These are phyloP conservation scores for Hypericum androsaemum DNA, from an alignment of 345 rosid species.

Conservation along the genomic window DNA sequence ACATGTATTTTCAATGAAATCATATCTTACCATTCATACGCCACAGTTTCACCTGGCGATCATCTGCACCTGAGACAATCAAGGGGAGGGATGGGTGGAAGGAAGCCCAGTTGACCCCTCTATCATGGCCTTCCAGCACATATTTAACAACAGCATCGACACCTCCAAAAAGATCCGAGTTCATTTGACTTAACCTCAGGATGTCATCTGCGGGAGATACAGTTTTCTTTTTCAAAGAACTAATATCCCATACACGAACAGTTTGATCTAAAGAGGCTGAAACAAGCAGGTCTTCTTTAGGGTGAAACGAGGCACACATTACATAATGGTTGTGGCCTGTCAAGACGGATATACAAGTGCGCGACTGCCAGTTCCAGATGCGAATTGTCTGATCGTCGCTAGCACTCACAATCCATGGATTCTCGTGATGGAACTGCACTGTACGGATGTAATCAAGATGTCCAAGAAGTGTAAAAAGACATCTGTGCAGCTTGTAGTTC, in stretches of 20 bases:
- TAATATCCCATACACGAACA: constrained; percentile 96
- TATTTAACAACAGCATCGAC: constrained; percentile 93
- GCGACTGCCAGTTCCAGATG: constrained; percentile 99
- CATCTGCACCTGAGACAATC: constrained; percentile 98
- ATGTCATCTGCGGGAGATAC: constrained; percentile 91
- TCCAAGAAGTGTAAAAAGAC: constrained; percentile 91
- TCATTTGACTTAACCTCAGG: constrained; percentile 82
- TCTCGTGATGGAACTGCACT: constrained; percentile 92
- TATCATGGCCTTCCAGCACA: constrained; percentile 94
- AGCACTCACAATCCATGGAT: constrained; percentile 98
- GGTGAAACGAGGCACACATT: constrained; percentile 97
- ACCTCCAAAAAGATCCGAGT: constrained; percentile 85
- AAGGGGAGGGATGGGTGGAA: constrained; percentile 93
- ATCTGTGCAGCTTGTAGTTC: constrained; percentile 86
- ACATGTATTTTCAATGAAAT: background rate
- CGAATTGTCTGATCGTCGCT: constrained; percentile 98
- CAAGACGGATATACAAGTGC: constrained; percentile 86
- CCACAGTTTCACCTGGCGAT: constrained; percentile 95
- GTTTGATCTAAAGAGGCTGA: constrained; percentile 97
- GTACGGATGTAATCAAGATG: constrained; percentile 97
- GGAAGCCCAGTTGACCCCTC: constrained; percentile 99
- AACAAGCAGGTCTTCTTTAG: constrained; percentile 95
- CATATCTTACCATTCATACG: constrained; percentile 77
- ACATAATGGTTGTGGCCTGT: constrained; percentile 99
- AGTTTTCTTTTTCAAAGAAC: constrained; percentile 74